These are phyloP conservation scores for Neurospora intermedia DNA, from an alignment of 495 filamentous ascomycete genomes.

Conservation along the genomic window DNA sequence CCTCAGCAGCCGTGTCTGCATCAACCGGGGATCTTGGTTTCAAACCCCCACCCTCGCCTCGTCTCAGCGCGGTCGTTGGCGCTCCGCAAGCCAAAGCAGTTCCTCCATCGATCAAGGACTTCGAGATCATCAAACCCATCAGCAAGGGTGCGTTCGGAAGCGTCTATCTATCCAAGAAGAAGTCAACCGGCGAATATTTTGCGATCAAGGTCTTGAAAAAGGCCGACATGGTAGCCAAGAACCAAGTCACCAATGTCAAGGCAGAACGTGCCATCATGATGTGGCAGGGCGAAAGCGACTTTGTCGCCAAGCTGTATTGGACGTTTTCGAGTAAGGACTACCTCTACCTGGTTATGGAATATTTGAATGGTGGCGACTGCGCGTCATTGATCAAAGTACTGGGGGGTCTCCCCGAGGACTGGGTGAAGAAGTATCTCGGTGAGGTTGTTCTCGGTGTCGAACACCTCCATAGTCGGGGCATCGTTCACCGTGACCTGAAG, in stretches of 20 bases:
- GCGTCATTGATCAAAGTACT: conserved; percentile 92
- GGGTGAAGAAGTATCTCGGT: conserved; percentile 92
- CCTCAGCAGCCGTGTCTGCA: conserved; percentile 74
- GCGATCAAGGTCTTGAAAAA: conserved; percentile 98
- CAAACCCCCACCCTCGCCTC: conserved; percentile 70
- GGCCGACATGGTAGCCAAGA: conserved; percentile 99
- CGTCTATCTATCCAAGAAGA: conserved; percentile 96
- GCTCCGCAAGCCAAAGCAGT: conserved; percentile 65
- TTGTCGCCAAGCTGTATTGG: conserved; percentile 98
- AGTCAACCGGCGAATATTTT: conserved; percentile 94
- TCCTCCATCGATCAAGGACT: conserved; percentile 94
- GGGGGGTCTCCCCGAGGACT: conserved; percentile 85
- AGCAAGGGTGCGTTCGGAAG: conserved; percentile 98
- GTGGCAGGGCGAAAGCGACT: conserved; percentile 99
- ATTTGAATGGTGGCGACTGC: conserved; percentile 94
- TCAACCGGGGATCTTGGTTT: conserved; percentile 37
- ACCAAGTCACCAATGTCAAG: conserved; percentile 98
- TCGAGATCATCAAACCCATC: conserved; percentile 98
- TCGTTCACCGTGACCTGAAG: conserved; percentile 94
- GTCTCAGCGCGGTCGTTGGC: conserved; percentile 60
- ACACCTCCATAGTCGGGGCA: conserved; percentile 85
- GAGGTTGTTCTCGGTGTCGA: conserved; percentile 94
- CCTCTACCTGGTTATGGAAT: conserved; percentile 98
- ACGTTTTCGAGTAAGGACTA: conserved; percentile 99
- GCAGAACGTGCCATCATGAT: conserved; percentile 99